Evolutionary conservation across 495 filamentous ascomycete species (phyloP).

Genomic region (Neurospora sublineolata): DNA sequence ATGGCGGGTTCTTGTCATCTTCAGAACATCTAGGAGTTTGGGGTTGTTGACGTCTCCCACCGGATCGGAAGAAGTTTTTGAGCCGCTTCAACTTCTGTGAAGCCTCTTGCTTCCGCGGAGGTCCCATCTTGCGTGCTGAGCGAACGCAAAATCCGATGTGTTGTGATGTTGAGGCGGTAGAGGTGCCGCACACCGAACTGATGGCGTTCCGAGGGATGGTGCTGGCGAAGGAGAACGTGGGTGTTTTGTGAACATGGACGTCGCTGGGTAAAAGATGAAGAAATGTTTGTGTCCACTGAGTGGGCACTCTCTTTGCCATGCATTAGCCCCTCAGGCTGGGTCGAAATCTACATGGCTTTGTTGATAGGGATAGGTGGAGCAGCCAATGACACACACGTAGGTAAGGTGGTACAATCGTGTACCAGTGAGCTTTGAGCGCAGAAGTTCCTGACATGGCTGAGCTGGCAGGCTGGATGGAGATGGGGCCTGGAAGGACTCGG

Average conservation of each 20-base stretch:
- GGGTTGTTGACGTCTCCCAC: neutral
- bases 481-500: neutral
- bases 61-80: neutral
- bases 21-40: neutral
- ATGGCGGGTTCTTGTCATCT: neutral
- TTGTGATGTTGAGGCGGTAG: neutral
- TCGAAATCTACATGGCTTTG: neutral
- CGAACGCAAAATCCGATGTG: neutral
- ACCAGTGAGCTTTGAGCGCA: neutral
- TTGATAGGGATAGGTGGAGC: neutral
- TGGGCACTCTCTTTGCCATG: neutral
- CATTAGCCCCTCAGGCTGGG: neutral
- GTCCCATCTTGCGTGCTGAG: neutral
- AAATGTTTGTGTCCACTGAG: neutral
- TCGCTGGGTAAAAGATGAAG: neutral
- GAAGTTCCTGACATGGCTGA: neutral
- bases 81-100: neutral
- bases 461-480: neutral
- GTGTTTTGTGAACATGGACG: neutral
- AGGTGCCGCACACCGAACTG: neutral
- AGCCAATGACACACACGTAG: neutral
- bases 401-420: neutral
- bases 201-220: neutral
- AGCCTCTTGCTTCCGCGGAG: neutral
- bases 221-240: neutral